phyloP scores from a whole-genome alignment of 2,329 filamentous ascomycete species.

The Aspergillus oerlinghausenensis region DNA sequence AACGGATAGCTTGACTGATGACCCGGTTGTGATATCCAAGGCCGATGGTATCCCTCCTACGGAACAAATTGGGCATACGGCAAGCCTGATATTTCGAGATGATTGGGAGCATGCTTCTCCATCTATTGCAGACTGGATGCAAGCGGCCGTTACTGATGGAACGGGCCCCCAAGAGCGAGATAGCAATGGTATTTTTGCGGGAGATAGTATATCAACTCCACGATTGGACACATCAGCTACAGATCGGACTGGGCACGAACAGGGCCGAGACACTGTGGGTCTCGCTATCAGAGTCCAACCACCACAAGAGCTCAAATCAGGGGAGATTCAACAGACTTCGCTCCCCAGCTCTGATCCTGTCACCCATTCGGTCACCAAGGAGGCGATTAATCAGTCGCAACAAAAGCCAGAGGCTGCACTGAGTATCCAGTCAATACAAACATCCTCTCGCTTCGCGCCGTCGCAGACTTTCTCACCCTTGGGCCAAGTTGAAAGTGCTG shows the following conservation, averaged over 20 bases:
- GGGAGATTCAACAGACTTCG: slow-evolving; percentile 27
- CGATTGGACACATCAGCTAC: slow-evolving; percentile 13
- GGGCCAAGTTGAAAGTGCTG: slow-evolving; percentile 22
- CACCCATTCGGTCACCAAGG: slow-evolving; percentile 6
- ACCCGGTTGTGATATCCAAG: slow-evolving; percentile 31
- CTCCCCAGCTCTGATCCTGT: slow-evolving; percentile 26
- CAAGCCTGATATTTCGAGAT: slow-evolving; percentile 42
- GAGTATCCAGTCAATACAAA: slow-evolving; percentile 8
- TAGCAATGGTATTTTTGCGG: slow-evolving; percentile 6
- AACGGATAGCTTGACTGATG: slow-evolving; percentile 29
- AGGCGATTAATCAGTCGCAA: slow-evolving; percentile 7
- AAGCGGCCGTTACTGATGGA: slow-evolving; percentile 39
- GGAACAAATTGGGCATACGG: slow-evolving; percentile 28
- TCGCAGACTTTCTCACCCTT: slow-evolving; percentile 15
- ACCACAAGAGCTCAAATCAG: slow-evolving; percentile 22
- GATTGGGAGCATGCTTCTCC: slow-evolving; percentile 48
- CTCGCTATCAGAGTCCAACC: slow-evolving; percentile 41
- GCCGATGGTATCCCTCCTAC: slow-evolving; percentile 25
- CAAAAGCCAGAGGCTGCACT: not conserved
- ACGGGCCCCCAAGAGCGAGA: slow-evolving; percentile 33
- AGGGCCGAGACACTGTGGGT: slow-evolving; percentile 36
- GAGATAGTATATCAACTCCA: slow-evolving; percentile 24
- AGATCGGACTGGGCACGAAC: slow-evolving; percentile 21
- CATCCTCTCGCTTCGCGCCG: slow-evolving; percentile 10
- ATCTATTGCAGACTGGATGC: slow-evolving; percentile 48